These are phyloP conservation scores for Cyberlindnera amylophila DNA, from an alignment of 805 yeast species.

Conservation along the genomic window DNA sequence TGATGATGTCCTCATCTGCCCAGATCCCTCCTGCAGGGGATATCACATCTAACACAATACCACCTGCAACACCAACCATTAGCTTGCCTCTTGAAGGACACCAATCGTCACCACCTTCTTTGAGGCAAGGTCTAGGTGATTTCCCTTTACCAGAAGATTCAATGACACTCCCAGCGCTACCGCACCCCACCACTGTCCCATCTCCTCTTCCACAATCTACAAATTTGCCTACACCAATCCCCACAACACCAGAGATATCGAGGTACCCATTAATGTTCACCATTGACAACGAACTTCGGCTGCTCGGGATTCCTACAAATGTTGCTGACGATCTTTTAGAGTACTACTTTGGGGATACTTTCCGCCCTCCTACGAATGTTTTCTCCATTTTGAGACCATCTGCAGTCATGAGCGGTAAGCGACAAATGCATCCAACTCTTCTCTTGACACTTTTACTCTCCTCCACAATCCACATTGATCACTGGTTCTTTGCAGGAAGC, in stretches of 20 bases:
- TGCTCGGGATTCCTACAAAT: constrained; percentile 16
- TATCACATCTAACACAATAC: too few species aligned
- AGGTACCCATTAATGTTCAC: constrained; percentile 14
- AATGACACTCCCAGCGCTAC: neutral
- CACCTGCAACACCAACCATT: too few species aligned
- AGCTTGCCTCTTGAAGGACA: too few species aligned
- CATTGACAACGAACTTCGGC: constrained; percentile 10
- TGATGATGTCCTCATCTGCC: neutral
- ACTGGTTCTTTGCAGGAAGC: constrained; percentile 23
- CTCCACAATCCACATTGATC: constrained; percentile 22
- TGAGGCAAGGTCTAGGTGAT: too few species aligned
- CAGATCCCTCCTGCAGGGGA: too few species aligned
- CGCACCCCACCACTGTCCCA: neutral
- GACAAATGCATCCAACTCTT: constrained; percentile 19
- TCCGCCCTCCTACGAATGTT: constrained; percentile 21
- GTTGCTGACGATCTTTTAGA: constrained; percentile 25
- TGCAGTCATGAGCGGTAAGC: constrained; percentile 16
- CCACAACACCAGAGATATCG: neutral
- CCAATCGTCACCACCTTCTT: too few species aligned
- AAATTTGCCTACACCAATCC: neutral
- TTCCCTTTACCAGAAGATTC: neutral
- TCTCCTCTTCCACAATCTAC: neutral
- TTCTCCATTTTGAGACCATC: constrained; percentile 22
- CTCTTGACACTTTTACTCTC: constrained; percentile 19
- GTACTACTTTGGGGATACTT: constrained; percentile 18